Percentiles rank a stretch among this genome's conserved stretches.
These are phyloP conservation scores for Cutaneotrichosporon cyanovorans DNA, from an alignment of 1,284 basidiomycete genomes.

Conservation along the genomic window DNA sequence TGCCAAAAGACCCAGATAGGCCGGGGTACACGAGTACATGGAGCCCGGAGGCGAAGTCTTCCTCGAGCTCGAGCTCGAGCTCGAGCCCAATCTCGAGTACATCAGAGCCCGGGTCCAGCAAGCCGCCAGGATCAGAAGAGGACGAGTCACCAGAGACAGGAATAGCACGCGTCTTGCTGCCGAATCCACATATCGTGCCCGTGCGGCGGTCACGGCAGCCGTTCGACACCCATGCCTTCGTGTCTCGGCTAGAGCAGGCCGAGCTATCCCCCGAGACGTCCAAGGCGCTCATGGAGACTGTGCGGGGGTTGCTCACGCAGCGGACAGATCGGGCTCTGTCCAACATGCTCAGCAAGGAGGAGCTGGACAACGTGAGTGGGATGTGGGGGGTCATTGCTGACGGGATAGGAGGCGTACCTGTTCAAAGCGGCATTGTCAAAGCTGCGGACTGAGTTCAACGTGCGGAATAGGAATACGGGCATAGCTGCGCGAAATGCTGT, in stretches of 20 bases:
- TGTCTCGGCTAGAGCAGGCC: slow-evolving; percentile 39
- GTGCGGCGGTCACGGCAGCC: slow-evolving; percentile 30
- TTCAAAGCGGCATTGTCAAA: slow-evolving; percentile 91
- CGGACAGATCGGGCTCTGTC: slow-evolving; percentile 64
- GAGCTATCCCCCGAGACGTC: slow-evolving; percentile 49
- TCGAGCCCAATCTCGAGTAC: not conserved
- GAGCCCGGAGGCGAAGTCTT: no score
- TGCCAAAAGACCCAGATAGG: no score
- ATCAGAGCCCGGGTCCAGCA: not conserved
- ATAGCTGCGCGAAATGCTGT: slow-evolving; percentile 71
- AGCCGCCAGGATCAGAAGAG: not conserved
- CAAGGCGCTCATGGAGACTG: slow-evolving; percentile 75
- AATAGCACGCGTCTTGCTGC: slow-evolving; percentile 7
- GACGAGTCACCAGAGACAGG: slow-evolving; percentile 6
- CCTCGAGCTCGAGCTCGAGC: not conserved
- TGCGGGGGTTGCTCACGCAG: slow-evolving; percentile 68
- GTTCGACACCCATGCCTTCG: slow-evolving; percentile 46
- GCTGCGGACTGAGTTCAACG: slow-evolving; percentile 76
- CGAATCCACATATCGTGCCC: slow-evolving; percentile 5
- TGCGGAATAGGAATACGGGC: slow-evolving; percentile 76
- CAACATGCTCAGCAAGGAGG: slow-evolving; percentile 71
- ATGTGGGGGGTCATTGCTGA: not conserved
- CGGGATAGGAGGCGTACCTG: slow-evolving; percentile 80
- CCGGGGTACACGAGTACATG: no score
- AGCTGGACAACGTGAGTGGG: slow-evolving; percentile 75